phyloP scores from a whole-genome alignment of 73 alveolate species.

The Tetrahymena elliotti region DNA sequence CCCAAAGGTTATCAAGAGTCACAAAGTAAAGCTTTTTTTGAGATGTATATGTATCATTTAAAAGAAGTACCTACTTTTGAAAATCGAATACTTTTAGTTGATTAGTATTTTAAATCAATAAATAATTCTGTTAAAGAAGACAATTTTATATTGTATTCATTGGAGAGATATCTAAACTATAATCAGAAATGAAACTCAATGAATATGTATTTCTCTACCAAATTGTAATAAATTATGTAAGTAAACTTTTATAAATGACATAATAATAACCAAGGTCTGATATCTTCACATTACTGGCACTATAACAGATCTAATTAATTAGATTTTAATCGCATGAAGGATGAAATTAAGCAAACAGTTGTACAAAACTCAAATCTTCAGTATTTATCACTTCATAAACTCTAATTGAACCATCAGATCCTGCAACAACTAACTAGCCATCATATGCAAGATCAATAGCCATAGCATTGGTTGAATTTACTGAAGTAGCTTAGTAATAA shows the following conservation, averaged over 20 bases:
- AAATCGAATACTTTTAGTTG: not conserved
- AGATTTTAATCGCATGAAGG: not conserved
- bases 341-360: not conserved
- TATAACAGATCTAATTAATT: not conserved
- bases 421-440: not conserved
- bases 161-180: not conserved
- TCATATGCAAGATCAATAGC: not conserved
- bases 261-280: not conserved
- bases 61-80: not conserved
- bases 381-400: not conserved
- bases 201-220: not conserved
- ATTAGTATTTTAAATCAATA: not conserved
- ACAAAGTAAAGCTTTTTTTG: not conserved
- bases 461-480: not conserved
- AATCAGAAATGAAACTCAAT: not conserved
- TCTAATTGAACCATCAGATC: not conserved
- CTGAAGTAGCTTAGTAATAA: not conserved
- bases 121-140: not conserved
- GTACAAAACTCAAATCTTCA: not conserved
- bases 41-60: not conserved
- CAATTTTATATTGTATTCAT: not conserved
- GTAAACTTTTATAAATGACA: not conserved
- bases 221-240: not conserved
- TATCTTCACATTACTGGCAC: not conserved
- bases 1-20: not conserved